These are phyloP conservation scores for Calonectria naviculata DNA, from an alignment of 2,329 filamentous ascomycete species.

Conservation along the genomic window DNA sequence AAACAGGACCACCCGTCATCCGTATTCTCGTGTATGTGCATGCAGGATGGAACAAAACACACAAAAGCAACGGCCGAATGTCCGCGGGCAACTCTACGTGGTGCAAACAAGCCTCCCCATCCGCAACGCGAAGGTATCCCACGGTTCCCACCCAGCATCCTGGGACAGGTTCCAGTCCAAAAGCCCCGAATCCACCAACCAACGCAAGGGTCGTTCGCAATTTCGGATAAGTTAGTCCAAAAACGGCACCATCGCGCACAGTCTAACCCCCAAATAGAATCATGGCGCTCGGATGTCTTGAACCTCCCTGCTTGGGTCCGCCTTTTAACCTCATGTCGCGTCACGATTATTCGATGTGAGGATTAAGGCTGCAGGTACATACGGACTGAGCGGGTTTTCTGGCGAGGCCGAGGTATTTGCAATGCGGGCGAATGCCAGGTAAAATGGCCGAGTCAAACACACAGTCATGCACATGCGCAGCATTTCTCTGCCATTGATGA, in stretches of 20 bases:
- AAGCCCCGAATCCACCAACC: conserved; percentile 6
- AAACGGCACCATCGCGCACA: conserved; percentile 5
- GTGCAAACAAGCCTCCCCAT: not conserved
- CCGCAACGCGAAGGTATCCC: not conserved
- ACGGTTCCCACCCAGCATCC: conserved; percentile 10
- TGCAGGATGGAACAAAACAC: not conserved
- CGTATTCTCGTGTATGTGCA: conserved; percentile 2
- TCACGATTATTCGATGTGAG: conserved; percentile 8
- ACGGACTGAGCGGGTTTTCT: not conserved
- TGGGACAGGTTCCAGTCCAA: conserved; percentile 1
- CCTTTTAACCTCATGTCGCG: conserved; percentile 16
- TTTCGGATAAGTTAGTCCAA: conserved; percentile 3
- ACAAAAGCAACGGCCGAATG: not conserved
- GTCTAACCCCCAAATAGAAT: conserved; percentile 6
- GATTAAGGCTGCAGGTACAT: conserved; percentile 19
- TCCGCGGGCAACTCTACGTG: not conserved
- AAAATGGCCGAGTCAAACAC: conserved; percentile 9
- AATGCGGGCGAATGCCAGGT: not conserved
- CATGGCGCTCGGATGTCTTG: conserved; percentile 15
- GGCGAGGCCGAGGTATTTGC: not conserved
- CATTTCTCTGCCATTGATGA: not conserved
- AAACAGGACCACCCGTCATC: conserved; percentile 15
- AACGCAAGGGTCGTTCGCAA: conserved; percentile 2
- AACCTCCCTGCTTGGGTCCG: conserved; percentile 15
- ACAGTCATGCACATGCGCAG: not conserved